Evolutionary conservation across 208 protist species (phyloP), one percentile per base, ranked within the genome.

Genomic region (Leishmania tarentolae): DNA sequence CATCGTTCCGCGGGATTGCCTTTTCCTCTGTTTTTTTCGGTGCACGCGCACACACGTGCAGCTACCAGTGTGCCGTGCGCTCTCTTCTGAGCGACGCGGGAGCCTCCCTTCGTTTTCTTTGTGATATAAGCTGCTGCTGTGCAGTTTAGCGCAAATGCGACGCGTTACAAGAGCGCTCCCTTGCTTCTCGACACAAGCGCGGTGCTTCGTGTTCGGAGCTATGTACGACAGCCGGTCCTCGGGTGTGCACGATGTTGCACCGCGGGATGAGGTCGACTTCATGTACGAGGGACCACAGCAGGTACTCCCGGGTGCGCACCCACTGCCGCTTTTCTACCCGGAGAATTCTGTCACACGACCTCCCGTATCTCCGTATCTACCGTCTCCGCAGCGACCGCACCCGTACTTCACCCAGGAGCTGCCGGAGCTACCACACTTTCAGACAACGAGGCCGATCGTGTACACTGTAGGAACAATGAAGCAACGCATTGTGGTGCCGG

Each of bases 401-500:
- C 95, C 95, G n/a, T 98, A 98, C 84, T 97, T 98, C 86, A 91
- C 84, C 17, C 79, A 90, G n/a, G 81, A 86, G 53, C 66, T 98
- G 52, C 87, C 91, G 11, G 93, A 98, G 85, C 86, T 98, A 47
- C 95, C 95, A 13, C 93, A 98, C 82, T 94, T 97, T 72, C 31
- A 66, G 47, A 89, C 91, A 6, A 93, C 93, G 13, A 88, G 84
- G 73, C 95, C 95, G 19, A 83, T 98, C 13, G 93, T 98, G 5
- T 98, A 98, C 85, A 89, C 93, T 3, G 82, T 91, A 21, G 89
- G 90, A 4, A 96, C 92, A 15, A 96, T 98, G 79, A 98, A 98
- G 83, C 87, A 95, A 81, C 90, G 92, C 76, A 97, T 98, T 50
- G 89, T 98, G 2, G 92, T 80, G 21, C 95, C 95, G 3, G 95